These are phyloP conservation scores for Ogataea nakhonphanomensis DNA, from an alignment of 805 yeast genomes.

Conservation along the genomic window DNA sequence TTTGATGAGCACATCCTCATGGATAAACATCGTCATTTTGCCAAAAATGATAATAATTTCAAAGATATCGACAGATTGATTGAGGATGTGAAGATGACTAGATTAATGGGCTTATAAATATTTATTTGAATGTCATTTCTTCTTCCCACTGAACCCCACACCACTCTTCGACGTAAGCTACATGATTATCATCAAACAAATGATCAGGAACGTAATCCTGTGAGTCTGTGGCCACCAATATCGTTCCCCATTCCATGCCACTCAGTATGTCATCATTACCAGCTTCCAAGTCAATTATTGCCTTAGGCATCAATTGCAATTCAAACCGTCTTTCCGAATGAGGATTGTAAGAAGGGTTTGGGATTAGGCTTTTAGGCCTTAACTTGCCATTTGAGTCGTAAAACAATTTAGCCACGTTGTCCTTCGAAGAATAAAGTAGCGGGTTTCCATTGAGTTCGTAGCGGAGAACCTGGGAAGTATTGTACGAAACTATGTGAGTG, in stretches of 20 bases:
- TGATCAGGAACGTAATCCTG: constrained; percentile 56
- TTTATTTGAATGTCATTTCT: constrained; percentile 14
- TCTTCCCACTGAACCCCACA: constrained; percentile 30
- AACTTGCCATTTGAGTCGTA: constrained; percentile 23
- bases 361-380: constrained; percentile 37
- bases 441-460: constrained; percentile 82
- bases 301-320: constrained; percentile 91
- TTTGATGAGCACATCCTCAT: constrained; percentile 72
- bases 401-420: constrained; percentile 47
- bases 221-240: constrained; percentile 68
- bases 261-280: constrained; percentile 42
- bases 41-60: constrained; percentile 67
- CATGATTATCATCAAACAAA: constrained; percentile 53
- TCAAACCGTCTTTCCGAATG: constrained; percentile 65
- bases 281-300: constrained; percentile 77
- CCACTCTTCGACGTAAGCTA: constrained; percentile 44
- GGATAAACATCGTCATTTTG: constrained; percentile 74
- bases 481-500: constrained; percentile 68
- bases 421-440: constrained; percentile 64
- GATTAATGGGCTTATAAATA: constrained; percentile 22
- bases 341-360: constrained; percentile 61
- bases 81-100: constrained; percentile 34
- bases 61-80: constrained; percentile 73
- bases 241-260: constrained; percentile 99
- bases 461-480: constrained; percentile 83